Evolutionary conservation across 371 early-diverging fungal genomes (phyloP).

Genomic region (Encephalitozoon hellem): DNA sequence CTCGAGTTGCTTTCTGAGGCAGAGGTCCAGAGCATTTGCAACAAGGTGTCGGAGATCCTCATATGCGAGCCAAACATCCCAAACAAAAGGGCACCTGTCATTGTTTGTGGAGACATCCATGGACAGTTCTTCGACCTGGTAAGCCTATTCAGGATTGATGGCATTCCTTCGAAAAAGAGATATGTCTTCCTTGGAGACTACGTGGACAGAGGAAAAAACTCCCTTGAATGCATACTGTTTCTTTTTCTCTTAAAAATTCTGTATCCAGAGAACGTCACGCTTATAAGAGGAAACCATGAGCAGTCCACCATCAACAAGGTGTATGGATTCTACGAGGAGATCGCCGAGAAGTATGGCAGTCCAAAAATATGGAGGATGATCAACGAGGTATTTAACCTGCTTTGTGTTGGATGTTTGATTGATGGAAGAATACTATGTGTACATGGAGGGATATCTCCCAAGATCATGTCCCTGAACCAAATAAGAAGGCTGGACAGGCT

Average conservation of each 20-base stretch:
- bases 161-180: conserved; percentile 66
- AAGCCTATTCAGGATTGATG: conserved; percentile 90
- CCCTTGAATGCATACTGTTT: conserved; percentile 54
- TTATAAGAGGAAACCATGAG: conserved; percentile 61
- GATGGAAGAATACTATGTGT: conserved; percentile 59
- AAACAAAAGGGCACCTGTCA: conserved; percentile 39
- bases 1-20: conserved; percentile 63
- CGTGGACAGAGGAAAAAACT: conserved; percentile 60
- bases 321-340: conserved; percentile 62
- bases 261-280: conserved; percentile 55
- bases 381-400: conserved; percentile 55
- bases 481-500: conserved; percentile 54
- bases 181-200: conserved; percentile 61
- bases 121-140: conserved; percentile 95
- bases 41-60: conserved; percentile 48
- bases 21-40: conserved; percentile 65
- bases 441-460: conserved; percentile 61
- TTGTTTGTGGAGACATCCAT: conserved; percentile 88
- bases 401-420: conserved; percentile 53
- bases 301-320: conserved; percentile 51
- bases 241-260: conserved; percentile 58
- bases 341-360: conserved; percentile 47
- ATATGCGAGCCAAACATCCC: conserved; percentile 56
- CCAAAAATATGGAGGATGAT: conserved; percentile 48
- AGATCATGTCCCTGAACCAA: conserved; percentile 49